These are phyloP conservation scores for Peribolospora kevripleyi DNA, from an alignment of 768 basidiomycete genomes.

Conservation along the genomic window DNA sequence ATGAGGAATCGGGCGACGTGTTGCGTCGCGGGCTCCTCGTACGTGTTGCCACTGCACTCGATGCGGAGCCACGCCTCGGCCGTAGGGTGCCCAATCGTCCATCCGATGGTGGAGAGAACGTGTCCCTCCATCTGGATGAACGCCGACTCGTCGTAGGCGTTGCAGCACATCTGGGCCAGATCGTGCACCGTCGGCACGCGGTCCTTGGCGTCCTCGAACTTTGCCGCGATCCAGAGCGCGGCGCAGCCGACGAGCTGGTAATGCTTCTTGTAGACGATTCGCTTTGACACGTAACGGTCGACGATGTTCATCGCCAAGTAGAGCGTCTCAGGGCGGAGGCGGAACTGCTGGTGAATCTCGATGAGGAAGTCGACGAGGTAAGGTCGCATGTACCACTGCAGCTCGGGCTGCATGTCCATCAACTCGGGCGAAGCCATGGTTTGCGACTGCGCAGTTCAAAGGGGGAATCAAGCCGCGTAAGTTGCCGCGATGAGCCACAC, in stretches of 20 bases:
- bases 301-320: slow-evolving; percentile 97
- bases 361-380: slow-evolving; percentile 97
- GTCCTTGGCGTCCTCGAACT: slow-evolving; percentile 97
- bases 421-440: slow-evolving; percentile 82
- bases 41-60: slow-evolving; percentile 23
- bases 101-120: slow-evolving; percentile 82
- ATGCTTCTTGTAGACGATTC: slow-evolving; percentile 95
- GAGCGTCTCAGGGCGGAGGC: slow-evolving; percentile 89
- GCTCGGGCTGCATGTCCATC: slow-evolving; percentile 98
- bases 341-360: slow-evolving; percentile 93
- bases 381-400: slow-evolving; percentile 97
- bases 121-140: slow-evolving; percentile 99
- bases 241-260: slow-evolving; percentile 94
- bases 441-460: slow-evolving; percentile 28
- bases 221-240: slow-evolving; percentile 48
- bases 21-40: slow-evolving; percentile 75
- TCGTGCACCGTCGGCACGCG: slow-evolving; percentile 90
- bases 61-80: slow-evolving; percentile 88
- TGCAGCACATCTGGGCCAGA: slow-evolving; percentile 78
- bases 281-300: slow-evolving; percentile 95
- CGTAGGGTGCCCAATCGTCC: slow-evolving; percentile 89
- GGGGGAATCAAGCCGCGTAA: not conserved
- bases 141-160: slow-evolving; percentile 87
- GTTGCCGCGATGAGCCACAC: not conserved
- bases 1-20: slow-evolving; percentile 93